Percentiles rank a stretch among this genome's conserved stretches.
Evolutionary conservation across 495 filamentous ascomycete species (phyloP).

Genomic region (Delitschia confertaspora): DNA sequence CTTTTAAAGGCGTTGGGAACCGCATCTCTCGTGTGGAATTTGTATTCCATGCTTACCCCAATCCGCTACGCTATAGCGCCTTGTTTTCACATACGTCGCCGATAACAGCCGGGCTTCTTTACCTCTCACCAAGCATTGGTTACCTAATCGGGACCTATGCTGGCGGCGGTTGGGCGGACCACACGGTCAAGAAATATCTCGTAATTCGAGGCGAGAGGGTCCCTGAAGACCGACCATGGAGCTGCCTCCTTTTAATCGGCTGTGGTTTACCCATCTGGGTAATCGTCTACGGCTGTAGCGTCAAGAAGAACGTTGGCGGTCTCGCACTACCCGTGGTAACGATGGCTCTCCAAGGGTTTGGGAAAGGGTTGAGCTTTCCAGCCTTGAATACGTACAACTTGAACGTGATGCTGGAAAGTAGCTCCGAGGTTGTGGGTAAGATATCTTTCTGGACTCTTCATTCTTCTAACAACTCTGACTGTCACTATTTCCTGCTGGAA

Average conservation of each 20-base stretch:
- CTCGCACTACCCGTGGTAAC: constrained; percentile 58
- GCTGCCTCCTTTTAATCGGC: constrained; percentile 51
- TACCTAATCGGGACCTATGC: constrained; percentile 62
- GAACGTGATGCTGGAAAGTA: constrained; percentile 59
- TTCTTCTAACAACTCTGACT: constrained; percentile 1
- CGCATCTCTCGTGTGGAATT: constrained; percentile 59
- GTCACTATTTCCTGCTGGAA: constrained; percentile 41
- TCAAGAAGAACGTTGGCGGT: constrained; percentile 57
- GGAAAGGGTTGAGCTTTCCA: constrained; percentile 65
- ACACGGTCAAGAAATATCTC: constrained; percentile 55
- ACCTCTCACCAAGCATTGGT: constrained; percentile 62
- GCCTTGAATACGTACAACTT: constrained; percentile 66
- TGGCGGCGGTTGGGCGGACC: constrained; percentile 64
- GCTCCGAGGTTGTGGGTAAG: constrained; percentile 53
- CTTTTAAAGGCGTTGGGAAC: constrained; percentile 43
- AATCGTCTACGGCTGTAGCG: constrained; percentile 62
- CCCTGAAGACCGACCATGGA: constrained; percentile 60
- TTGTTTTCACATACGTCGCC: constrained; percentile 59
- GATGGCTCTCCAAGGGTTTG: constrained; percentile 64
- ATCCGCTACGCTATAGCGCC: constrained; percentile 69
- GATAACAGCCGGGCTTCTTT: constrained; percentile 60
- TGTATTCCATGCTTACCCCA: constrained; percentile 63
- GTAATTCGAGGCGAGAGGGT: constrained; percentile 50
- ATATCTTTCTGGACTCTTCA: background rate
- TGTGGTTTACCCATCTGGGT: constrained; percentile 55